phyloP scores from a whole-genome alignment of 1,139 yeast species.

The Martiniozyma asiatica region DNA sequence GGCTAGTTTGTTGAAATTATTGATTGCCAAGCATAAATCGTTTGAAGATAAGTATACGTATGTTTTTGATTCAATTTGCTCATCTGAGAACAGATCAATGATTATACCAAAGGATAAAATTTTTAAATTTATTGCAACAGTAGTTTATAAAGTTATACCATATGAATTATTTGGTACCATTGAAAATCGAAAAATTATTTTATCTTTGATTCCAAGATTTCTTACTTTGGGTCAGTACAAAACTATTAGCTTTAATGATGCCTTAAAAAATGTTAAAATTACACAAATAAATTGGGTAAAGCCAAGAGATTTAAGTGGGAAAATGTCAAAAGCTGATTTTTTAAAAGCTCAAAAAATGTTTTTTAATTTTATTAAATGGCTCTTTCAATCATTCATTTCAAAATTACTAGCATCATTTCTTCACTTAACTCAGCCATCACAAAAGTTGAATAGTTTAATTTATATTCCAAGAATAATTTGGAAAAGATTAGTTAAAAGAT shows the following conservation, averaged over 20 bases:
- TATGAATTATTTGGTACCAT: slow-evolving; percentile 41
- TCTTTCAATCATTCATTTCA: slow-evolving; percentile 36
- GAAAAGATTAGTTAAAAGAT: slow-evolving; percentile 32
- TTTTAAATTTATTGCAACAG: slow-evolving; percentile 27
- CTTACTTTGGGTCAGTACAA: slow-evolving; percentile 29
- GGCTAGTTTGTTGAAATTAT: slow-evolving; percentile 6
- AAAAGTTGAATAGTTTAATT: slow-evolving; percentile 23
- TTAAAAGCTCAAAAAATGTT: slow-evolving; percentile 25
- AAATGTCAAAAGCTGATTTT: slow-evolving; percentile 29
- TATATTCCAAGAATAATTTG: slow-evolving; percentile 56
- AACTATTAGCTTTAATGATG: slow-evolving; percentile 18
- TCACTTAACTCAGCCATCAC: slow-evolving; percentile 52
- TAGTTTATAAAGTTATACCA: slow-evolving; percentile 42
- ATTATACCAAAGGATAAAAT: slow-evolving; percentile 25
- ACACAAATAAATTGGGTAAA: slow-evolving; percentile 40
- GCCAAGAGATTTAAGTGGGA: slow-evolving; percentile 10
- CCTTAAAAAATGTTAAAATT: slow-evolving; percentile 26
- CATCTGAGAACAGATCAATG: slow-evolving; percentile 6
- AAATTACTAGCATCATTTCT: slow-evolving; percentile 44
- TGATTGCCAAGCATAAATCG: slow-evolving; percentile 20
- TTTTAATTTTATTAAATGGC: slow-evolving; percentile 42
- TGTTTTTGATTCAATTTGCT: slow-evolving; percentile 21
- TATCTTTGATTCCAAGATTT: slow-evolving; percentile 27
- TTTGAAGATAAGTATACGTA: slow-evolving; percentile 20
- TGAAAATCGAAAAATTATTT: slow-evolving; percentile 33